Evolutionary conservation across 1,139 yeast species (phyloP).

Genomic region (Debaryomyces singareniensis): DNA sequence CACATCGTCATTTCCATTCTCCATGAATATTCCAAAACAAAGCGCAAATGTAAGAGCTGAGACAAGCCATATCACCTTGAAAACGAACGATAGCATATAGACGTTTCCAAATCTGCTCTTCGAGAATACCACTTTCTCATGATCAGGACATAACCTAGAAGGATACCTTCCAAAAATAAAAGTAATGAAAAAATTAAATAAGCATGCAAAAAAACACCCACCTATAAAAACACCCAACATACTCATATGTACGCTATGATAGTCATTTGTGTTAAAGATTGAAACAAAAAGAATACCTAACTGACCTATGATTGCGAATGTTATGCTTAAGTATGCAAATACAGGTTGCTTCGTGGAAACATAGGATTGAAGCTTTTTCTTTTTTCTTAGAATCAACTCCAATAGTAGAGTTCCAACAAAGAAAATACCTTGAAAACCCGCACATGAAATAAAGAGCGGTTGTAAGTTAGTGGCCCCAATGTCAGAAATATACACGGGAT

Average conservation of each 20-base stretch:
- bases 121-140: conserved; percentile 38
- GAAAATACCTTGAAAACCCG: conserved; percentile 73
- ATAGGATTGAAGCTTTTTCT: conserved; percentile 49
- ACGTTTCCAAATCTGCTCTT: conserved; percentile 29
- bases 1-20: conserved; percentile 27
- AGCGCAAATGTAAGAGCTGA: conserved; percentile 69
- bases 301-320: conserved; percentile 60
- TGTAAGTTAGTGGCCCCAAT: conserved; percentile 81
- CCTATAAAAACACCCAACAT: conserved; percentile 73
- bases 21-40: conserved; percentile 52
- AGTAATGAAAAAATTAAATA: conserved; percentile 56
- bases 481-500: conserved; percentile 73
- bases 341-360: conserved; percentile 40
- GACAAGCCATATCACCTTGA: conserved; percentile 60
- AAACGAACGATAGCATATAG: conserved; percentile 44
- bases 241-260: conserved; percentile 55
- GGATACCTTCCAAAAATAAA: conserved; percentile 55
- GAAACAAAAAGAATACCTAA: conserved; percentile 71
- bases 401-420: conserved; percentile 61
- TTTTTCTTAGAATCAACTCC: conserved; percentile 50
- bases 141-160: conserved; percentile 32
- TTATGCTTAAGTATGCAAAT: conserved; percentile 46
- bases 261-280: conserved; percentile 61
- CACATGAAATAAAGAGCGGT: conserved; percentile 77
- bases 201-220: conserved; percentile 59